Percentiles rank a stretch among this genome's conserved stretches.
These are phyloP conservation scores for Boletus reticuloceps DNA, from an alignment of 768 basidiomycete species.

Conservation along the genomic window DNA sequence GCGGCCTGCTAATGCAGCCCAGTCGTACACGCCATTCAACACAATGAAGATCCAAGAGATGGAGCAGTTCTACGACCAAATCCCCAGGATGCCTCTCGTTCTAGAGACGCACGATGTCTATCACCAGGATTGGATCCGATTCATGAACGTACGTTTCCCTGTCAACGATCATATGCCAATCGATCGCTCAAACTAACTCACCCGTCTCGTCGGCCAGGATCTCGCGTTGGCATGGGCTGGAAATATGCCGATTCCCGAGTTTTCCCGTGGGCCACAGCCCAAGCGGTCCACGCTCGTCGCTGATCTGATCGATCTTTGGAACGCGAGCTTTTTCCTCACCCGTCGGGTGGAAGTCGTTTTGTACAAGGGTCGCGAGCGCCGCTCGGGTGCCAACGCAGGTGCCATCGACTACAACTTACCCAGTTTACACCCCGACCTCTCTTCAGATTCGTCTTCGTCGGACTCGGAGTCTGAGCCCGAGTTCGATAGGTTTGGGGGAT, in stretches of 20 bases:
- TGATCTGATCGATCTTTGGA: slow-evolving; percentile 82
- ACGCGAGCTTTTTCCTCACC: slow-evolving; percentile 66
- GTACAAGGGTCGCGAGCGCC: slow-evolving; percentile 77
- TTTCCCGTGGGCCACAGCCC: slow-evolving; percentile 46
- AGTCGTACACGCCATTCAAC: slow-evolving; percentile 68
- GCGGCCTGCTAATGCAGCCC: slow-evolving; percentile 65
- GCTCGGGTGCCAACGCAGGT: slow-evolving; percentile 63
- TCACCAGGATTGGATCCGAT: slow-evolving; percentile 75
- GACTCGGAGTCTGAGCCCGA: slow-evolving; percentile 44
- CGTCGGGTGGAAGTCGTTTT: slow-evolving; percentile 79
- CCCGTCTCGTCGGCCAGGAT: slow-evolving; percentile 44
- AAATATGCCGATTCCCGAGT: slow-evolving; percentile 62
- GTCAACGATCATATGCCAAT: not conserved
- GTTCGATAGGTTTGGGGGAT: slow-evolving; percentile 40
- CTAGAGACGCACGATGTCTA: slow-evolving; percentile 76
- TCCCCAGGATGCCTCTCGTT: slow-evolving; percentile 71
- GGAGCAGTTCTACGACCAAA: slow-evolving; percentile 65
- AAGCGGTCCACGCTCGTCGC: slow-evolving; percentile 58
- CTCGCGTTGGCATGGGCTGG: slow-evolving; percentile 73
- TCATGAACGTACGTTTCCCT: slow-evolving; percentile 59
- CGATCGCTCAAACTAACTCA: not conserved
- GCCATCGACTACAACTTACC: slow-evolving; percentile 53
- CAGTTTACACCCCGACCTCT: slow-evolving; percentile 41
- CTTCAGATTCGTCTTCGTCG: slow-evolving; percentile 37
- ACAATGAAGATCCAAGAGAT: slow-evolving; percentile 72